Evolutionary conservation across 169 alveolate genomes (phyloP).

Genomic region (Cryptosporidium parvum): DNA sequence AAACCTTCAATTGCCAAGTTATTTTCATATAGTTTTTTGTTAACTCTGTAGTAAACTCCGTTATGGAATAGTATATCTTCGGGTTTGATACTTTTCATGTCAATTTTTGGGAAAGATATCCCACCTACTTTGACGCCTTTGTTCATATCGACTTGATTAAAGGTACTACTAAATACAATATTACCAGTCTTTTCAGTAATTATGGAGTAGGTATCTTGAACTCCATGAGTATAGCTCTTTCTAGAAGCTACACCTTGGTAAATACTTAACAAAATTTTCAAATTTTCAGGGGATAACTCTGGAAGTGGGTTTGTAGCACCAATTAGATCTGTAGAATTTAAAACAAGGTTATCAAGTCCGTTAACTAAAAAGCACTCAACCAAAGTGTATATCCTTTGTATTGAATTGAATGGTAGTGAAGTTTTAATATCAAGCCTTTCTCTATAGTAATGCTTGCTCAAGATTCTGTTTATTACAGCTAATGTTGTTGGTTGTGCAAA

Average conservation of each 20-base stretch:
- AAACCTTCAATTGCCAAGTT: conserved; percentile 20
- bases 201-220: background rate
- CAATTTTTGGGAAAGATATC: conserved; percentile 15
- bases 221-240: conserved; percentile 69
- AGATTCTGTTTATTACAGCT: conserved; percentile 54
- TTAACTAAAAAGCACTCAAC: conserved; percentile 62
- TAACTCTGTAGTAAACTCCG: conserved; percentile 48
- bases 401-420: conserved; percentile 52
- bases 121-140: conserved; percentile 54
- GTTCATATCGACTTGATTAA: conserved; percentile 48
- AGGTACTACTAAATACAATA: conserved; percentile 49
- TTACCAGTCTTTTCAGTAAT: conserved; percentile 52
- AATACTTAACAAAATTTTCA: conserved; percentile 13
- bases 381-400: conserved; percentile 62
- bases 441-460: conserved; percentile 22
- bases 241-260: conserved; percentile 72
- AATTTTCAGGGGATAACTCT: conserved; percentile 22
- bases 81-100: background rate
- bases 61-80: conserved; percentile 22
- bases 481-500: conserved; percentile 73
- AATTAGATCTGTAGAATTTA: conserved; percentile 62
- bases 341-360: conserved; percentile 64
- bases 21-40: conserved; percentile 8
- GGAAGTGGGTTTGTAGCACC: conserved; percentile 50
- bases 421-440: conserved; percentile 25